Percentiles rank a stretch among this genome's conserved stretches.
These are phyloP conservation scores for Ophiostoma ips DNA, from an alignment of 2,329 filamentous ascomycete species.

Conservation along the genomic window DNA sequence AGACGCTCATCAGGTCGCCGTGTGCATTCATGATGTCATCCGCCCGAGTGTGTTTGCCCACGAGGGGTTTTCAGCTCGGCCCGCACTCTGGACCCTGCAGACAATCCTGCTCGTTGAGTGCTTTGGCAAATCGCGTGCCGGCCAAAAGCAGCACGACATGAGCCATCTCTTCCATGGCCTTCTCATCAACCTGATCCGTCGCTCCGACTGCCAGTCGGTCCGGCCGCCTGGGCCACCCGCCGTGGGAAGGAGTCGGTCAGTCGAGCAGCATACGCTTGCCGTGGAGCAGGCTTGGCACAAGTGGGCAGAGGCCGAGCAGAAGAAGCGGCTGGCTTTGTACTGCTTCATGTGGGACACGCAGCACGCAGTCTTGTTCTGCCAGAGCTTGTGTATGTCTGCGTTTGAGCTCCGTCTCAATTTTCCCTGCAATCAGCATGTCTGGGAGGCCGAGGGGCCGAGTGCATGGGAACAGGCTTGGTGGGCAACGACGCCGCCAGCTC, in stretches of 20 bases:
- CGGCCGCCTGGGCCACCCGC: slow-evolving; percentile 1
- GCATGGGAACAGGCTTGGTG: slow-evolving; percentile 6
- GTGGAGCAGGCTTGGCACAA: slow-evolving; percentile 5
- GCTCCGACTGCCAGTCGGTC: slow-evolving; percentile 11
- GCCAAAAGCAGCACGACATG: slow-evolving; percentile 14
- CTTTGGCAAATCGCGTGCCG: slow-evolving; percentile 13
- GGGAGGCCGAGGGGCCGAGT: slow-evolving; percentile 7
- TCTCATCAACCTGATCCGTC: slow-evolving; percentile 13
- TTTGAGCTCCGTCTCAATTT: slow-evolving; percentile 12
- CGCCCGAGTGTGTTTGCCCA: slow-evolving; percentile 12
- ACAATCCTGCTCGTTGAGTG: slow-evolving; percentile 12
- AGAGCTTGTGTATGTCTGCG: slow-evolving; percentile 14
- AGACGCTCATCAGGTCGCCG: slow-evolving; percentile 12
- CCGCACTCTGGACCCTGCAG: slow-evolving; percentile 12
- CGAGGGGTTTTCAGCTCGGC: slow-evolving; percentile 9
- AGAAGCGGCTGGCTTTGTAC: slow-evolving; percentile 11
- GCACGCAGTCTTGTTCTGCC: slow-evolving; percentile 14
- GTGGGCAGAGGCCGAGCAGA: slow-evolving; percentile 11
- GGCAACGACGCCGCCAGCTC: neutral
- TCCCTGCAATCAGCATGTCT: slow-evolving; percentile 11
- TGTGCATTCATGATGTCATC: slow-evolving; percentile 14
- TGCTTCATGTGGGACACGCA: slow-evolving; percentile 15
- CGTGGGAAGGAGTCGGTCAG: neutral
- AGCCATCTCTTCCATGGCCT: slow-evolving; percentile 14
- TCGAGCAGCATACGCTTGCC: neutral